These are phyloP conservation scores for Fusarium udum DNA, from an alignment of 2,329 filamentous ascomycete species.

Conservation along the genomic window DNA sequence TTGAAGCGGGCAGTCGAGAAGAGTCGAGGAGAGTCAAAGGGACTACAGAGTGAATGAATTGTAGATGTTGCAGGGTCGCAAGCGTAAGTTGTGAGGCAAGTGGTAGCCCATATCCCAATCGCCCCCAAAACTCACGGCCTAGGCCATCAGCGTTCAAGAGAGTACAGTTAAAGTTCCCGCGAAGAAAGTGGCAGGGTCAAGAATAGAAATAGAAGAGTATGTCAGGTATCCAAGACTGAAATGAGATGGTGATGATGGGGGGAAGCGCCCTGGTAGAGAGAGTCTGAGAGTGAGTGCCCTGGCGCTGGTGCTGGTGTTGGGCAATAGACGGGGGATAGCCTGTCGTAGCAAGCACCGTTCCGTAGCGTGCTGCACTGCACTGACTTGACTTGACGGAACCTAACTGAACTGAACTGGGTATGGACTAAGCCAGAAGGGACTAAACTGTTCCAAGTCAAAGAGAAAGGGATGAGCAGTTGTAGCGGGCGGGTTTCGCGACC, in stretches of 20 bases:
- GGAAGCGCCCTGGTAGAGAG: slow-evolving; percentile 18
- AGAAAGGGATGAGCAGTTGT: slow-evolving; percentile 27
- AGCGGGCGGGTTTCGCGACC: slow-evolving; percentile 35
- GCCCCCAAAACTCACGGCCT: slow-evolving; percentile 47
- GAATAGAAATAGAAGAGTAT: slow-evolving; percentile 29
- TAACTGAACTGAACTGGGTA: slow-evolving; percentile 1
- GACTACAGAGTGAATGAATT: slow-evolving; percentile 36
- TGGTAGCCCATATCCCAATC: slow-evolving; percentile 53
- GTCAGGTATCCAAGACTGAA: slow-evolving; percentile 22
- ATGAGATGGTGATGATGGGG: slow-evolving; percentile 35
- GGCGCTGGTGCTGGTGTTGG: neutral
- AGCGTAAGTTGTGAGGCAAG: slow-evolving; percentile 47
- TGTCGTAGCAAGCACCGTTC: slow-evolving; percentile 26
- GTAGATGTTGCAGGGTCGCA: slow-evolving; percentile 42
- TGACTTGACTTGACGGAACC: neutral
- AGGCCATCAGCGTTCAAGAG: slow-evolving; percentile 47
- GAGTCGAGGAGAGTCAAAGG: slow-evolving; percentile 31
- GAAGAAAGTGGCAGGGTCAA: slow-evolving; percentile 16
- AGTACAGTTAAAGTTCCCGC: slow-evolving; percentile 12
- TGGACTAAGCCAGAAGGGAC: neutral
- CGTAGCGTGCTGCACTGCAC: neutral
- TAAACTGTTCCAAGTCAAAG: slow-evolving; percentile 31
- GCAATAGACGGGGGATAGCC: neutral
- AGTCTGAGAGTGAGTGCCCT: neutral
- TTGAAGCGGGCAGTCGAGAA: slow-evolving; percentile 33